Evolutionary conservation across 331 rosid species (phyloP), one percentile per base, ranked within the genome.

Genomic region (Acacia pycnantha): DNA sequence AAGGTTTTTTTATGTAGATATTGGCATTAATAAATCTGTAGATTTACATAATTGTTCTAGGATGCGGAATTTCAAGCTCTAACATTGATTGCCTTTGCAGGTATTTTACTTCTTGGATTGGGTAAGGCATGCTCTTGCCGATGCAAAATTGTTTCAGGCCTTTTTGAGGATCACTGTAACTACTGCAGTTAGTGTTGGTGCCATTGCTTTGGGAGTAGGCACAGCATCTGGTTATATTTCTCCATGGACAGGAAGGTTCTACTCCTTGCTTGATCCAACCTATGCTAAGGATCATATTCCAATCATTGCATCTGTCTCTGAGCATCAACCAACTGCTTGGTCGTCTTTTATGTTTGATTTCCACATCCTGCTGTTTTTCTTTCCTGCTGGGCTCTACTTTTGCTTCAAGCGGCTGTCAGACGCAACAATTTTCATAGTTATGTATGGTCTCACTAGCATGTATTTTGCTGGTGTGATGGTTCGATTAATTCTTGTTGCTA

Each of bases 311-410:
- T 96, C 99, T 21, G 99, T 96, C 89, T 96, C 99, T 70, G 99
- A 96, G 90, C 99, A 96, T 90, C 99, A 96, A 83, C 99, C 99
- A 24, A 96, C 99, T 19, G 99, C 99, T 22, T 96, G 99, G 99
- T 96, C 99, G 14, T 96, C 99, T 64, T 96, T 96, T 88, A 96
- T 96, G 99, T 96, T 96, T 78, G 99, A 96, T 90, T 96, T 91
- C 87, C 99, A 96, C 84, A 91, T 96, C 84, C 84, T 96, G 83
- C 87, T 96, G 83, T 88, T 96, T 85, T 94, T 96, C 84, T 96
- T 96, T 91, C 99, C 99, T 31, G 98, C 99, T 8, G 99, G 99
- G 79, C 98, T 96, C 82, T 96, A 96, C 62, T 96, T 96, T 80
- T 96, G 99, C 90, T 96, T 96, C 97, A 96, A 96, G 91, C 91